A percentile compares a stretch with the other conserved stretches of the same genome.
These are phyloP conservation scores for Hypocrella siamensis DNA, from an alignment of 2,329 filamentous ascomycete species.

Conservation along the genomic window DNA sequence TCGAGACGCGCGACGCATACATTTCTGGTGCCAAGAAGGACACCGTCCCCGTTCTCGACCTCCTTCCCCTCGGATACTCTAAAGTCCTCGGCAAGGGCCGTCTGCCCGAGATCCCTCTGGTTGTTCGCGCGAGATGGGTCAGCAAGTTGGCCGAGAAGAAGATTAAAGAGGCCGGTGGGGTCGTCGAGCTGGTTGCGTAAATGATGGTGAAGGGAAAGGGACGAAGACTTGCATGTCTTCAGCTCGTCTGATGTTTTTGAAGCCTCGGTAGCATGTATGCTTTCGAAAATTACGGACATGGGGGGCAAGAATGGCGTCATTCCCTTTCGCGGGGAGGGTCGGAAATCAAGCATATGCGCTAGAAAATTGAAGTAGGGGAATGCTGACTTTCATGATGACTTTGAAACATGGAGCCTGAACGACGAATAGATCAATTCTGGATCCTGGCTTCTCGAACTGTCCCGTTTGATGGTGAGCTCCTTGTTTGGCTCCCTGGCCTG, in stretches of 20 bases:
- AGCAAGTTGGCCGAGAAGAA: slow-evolving; percentile 95
- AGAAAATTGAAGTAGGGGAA: too few species aligned
- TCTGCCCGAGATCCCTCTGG: slow-evolving; percentile 79
- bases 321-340: too few species aligned
- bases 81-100: slow-evolving; percentile 99
- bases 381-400: too few species aligned
- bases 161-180: slow-evolving; percentile 95
- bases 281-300: background rate
- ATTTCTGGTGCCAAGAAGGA: slow-evolving; percentile 64
- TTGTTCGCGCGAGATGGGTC: slow-evolving; percentile 91
- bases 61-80: slow-evolving; percentile 91
- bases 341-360: too few species aligned
- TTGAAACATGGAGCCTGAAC: too few species aligned
- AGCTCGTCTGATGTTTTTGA: background rate
- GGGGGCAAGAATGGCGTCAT: too few species aligned
- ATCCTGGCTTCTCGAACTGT: too few species aligned
- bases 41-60: slow-evolving; percentile 93
- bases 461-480: too few species aligned
- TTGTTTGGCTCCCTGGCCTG: too few species aligned
- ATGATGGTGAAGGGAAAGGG: slow-evolving; percentile 5
- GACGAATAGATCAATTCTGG: too few species aligned
- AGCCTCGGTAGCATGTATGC: background rate
- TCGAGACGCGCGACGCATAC: slow-evolving; percentile 88
- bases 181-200: slow-evolving; percentile 86
- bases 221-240: background rate